Percentiles rank a stretch among this genome's conserved stretches.
These are phyloP conservation scores for Candida lessepsii DNA, from an alignment of 805 yeast species.

Conservation along the genomic window DNA sequence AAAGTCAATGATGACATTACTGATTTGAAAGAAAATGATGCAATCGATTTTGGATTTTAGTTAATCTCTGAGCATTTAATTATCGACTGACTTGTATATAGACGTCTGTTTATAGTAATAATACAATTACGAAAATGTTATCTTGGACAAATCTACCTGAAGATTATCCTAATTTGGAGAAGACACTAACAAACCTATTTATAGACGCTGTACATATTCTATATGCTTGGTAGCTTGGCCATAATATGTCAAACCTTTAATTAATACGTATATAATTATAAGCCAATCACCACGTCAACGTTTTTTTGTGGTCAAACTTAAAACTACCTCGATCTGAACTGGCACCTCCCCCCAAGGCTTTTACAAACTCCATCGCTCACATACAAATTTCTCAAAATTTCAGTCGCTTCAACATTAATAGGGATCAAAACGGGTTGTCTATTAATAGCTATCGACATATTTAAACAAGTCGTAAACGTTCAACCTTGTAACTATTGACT, in stretches of 20 bases:
- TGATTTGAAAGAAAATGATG: slow-evolving; percentile 26
- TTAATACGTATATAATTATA: too few relatives aligned
- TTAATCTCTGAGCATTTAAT: too few relatives aligned
- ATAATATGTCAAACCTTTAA: too few relatives aligned
- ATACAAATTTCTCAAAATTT: slow-evolving; percentile 5
- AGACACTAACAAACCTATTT: not conserved
- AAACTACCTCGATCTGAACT: too few relatives aligned
- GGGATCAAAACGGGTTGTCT: slow-evolving; percentile 4
- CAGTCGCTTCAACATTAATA: slow-evolving; percentile 4
- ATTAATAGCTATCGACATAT: not conserved
- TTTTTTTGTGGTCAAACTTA: too few relatives aligned
- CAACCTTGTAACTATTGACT: not conserved
- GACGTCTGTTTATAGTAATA: not conserved
- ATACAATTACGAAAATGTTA: too few relatives aligned
- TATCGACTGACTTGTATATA: slow-evolving; percentile 3
- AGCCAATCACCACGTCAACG: too few relatives aligned
- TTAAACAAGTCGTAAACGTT: not conserved
- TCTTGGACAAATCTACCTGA: too few relatives aligned
- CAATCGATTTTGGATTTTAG: slow-evolving; percentile 12
- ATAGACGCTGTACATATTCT: not conserved
- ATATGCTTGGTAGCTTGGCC: too few relatives aligned
- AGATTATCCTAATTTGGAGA: too few relatives aligned
- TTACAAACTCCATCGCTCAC: slow-evolving; percentile 2
- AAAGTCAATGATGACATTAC: slow-evolving; percentile 20
- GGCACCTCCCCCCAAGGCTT: too few relatives aligned